Conservation (phyloP, 345 rosid genomes). For the Draba incana region DNA sequence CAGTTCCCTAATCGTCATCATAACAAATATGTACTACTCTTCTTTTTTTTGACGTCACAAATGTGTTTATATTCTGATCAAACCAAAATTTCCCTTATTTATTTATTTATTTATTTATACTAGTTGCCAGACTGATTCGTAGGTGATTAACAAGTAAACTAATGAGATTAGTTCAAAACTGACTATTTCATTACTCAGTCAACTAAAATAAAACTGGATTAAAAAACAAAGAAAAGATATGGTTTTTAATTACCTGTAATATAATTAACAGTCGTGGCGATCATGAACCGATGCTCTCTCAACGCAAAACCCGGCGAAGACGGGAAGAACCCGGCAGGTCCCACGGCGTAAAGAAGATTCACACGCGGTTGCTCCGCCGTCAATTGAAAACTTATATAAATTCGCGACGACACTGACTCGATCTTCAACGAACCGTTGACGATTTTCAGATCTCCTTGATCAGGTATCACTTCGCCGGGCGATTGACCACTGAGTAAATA, state of each 20-base stretch:
- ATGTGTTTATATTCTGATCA: background rate
- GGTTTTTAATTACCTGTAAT: conserved; percentile 53
- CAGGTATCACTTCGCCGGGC: conserved; percentile 48
- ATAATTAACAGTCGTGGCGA: conserved; percentile 58
- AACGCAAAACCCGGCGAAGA: conserved; percentile 47
- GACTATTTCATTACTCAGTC: conserved; percentile 8
- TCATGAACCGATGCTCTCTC: conserved; percentile 55
- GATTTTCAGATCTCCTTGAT: conserved; percentile 59
- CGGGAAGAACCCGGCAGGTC: conserved; percentile 56
- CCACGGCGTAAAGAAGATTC: conserved; percentile 59
- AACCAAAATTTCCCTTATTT: too few relatives aligned
- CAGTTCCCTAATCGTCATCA: conserved; percentile 1
- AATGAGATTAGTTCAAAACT: conserved; percentile 10
- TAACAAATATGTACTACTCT: background rate
- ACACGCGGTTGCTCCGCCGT: conserved; percentile 48
- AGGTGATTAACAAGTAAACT: conserved; percentile 8
- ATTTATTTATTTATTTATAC: too few relatives aligned
- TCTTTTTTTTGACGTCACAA: background rate
- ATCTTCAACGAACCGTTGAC: conserved; percentile 45
- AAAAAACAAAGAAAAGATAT: background rate
- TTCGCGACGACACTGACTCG: conserved; percentile 50
- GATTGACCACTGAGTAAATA: conserved; percentile 54
- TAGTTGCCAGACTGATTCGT: background rate
- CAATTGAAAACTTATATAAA: conserved; percentile 72
- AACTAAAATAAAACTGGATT: background rate